A percentile compares a stretch with the other conserved stretches of the same genome.
Conservation (phyloP, 306 rosid genomes). For the Cercis canadensis region DNA sequence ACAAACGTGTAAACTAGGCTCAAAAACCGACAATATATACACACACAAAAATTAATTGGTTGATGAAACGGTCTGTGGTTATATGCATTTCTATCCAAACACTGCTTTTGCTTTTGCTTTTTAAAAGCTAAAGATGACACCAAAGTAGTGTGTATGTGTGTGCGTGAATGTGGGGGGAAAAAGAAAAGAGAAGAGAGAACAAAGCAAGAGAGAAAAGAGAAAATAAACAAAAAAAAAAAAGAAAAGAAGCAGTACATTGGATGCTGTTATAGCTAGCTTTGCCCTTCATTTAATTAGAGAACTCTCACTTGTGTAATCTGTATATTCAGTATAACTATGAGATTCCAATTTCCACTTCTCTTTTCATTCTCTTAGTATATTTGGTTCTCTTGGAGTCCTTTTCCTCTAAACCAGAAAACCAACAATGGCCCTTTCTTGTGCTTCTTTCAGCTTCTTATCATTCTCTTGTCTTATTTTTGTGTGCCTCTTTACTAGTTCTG, state of each 20-base stretch:
- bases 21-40: conserved; percentile 37
- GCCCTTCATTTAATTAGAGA: conserved; percentile 34
- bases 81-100: conserved; percentile 58
- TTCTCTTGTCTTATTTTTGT: conserved; percentile 35
- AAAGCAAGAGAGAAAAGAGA: conserved; percentile 2
- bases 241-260: conserved; percentile 37
- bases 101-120: conserved; percentile 78
- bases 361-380: conserved; percentile 22
- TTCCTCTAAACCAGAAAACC: conserved; percentile 34
- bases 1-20: conserved; percentile 28
- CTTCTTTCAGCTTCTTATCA: conserved; percentile 39
- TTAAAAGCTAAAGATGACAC: conserved; percentile 72
- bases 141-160: conserved; percentile 43
- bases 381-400: conserved; percentile 30
- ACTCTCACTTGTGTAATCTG: conserved; percentile 1
- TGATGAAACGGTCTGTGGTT: conserved; percentile 63
- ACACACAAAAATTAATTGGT: conserved; percentile 26
- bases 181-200: background rate
- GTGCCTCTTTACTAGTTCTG: conserved; percentile 38
- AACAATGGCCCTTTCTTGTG: conserved; percentile 36
- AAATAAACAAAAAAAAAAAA: background rate
- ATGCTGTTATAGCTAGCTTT: conserved; percentile 39
- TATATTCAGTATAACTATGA: conserved; percentile 37
- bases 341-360: background rate
- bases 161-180: conserved; percentile 33